These are phyloP conservation scores for Ceriops decandra DNA, from an alignment of 345 rosid genomes.

Conservation along the genomic window DNA sequence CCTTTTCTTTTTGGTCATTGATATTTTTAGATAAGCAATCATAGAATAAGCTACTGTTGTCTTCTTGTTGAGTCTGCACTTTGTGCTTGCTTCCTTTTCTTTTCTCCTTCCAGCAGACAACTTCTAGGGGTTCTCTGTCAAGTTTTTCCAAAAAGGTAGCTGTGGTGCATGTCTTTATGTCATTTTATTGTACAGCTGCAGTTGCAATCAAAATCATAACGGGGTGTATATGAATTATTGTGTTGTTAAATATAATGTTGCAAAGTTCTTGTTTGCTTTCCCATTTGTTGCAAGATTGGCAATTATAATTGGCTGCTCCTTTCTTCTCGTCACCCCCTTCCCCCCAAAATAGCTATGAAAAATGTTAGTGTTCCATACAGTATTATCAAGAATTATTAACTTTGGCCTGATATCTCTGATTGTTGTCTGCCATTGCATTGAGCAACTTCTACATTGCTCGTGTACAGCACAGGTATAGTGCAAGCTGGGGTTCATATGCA, in stretches of 20 bases:
- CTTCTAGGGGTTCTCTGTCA: conserved; percentile 27
- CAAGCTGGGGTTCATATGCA: too few species aligned
- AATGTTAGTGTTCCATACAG: too few species aligned
- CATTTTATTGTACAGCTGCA: conserved; percentile 39
- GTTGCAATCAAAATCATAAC: conserved; percentile 28
- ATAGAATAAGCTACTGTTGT: conserved; percentile 28
- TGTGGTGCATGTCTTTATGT: conserved; percentile 29
- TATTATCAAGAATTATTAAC: too few species aligned
- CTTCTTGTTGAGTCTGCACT: conserved; percentile 38
- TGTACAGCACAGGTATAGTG: too few species aligned
- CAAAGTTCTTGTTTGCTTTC: conserved; percentile 9
- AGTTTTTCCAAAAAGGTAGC: conserved; percentile 33
- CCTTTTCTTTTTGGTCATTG: conserved; percentile 12
- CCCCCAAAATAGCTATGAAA: too few species aligned
- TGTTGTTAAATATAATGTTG: conserved; percentile 38
- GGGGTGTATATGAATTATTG: conserved; percentile 34
- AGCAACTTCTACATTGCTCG: too few species aligned
- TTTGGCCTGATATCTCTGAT: too few species aligned
- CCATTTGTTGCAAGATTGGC: neutral
- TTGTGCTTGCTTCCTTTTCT: conserved; percentile 18
- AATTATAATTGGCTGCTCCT: neutral
- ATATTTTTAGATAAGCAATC: conserved; percentile 31
- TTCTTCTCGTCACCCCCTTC: neutral
- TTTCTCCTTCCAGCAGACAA: conserved; percentile 30
- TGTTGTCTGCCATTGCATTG: too few species aligned